These are phyloP conservation scores for Naganishia cerealis DNA, from an alignment of 1,284 basidiomycete species.

Conservation along the genomic window DNA sequence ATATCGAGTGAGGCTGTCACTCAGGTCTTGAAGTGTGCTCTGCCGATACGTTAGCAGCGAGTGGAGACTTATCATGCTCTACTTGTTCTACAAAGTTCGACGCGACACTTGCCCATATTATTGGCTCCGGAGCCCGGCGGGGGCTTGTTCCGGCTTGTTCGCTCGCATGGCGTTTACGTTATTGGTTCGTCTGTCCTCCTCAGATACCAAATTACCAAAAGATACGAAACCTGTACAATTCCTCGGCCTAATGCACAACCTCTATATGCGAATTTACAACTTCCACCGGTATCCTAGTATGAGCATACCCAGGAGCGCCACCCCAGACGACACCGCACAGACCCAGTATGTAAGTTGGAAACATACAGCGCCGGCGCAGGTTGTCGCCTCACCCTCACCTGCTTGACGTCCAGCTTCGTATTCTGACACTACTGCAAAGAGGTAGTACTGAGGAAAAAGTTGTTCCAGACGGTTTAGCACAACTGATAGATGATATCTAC, in stretches of 20 bases:
- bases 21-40: background rate
- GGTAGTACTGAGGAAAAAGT: conserved; percentile 37
- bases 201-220: too few species aligned
- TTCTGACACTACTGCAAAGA: conserved; percentile 44
- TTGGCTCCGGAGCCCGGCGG: background rate
- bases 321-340: conserved; percentile 43
- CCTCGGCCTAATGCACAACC: too few species aligned
- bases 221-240: too few species aligned
- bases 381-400: conserved; percentile 29
- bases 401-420: conserved; percentile 35
- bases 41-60: background rate
- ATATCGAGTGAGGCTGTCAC: background rate
- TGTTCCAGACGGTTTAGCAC: conserved; percentile 15
- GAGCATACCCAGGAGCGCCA: conserved; percentile 44
- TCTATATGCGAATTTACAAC: conserved; percentile 37
- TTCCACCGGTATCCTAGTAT: conserved; percentile 49
- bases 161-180: conserved; percentile 1
- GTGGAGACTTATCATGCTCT: background rate
- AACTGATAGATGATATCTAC: conserved; percentile 14
- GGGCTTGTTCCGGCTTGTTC: conserved; percentile 7
- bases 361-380: conserved; percentile 50
- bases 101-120: background rate
- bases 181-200: too few species aligned
- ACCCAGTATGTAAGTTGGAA: conserved; percentile 48
- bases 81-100: conserved; percentile 9